Base-by-base conservation (phyloP, 352 stramenopile genomes). In the Phytophthora pini region DNA sequence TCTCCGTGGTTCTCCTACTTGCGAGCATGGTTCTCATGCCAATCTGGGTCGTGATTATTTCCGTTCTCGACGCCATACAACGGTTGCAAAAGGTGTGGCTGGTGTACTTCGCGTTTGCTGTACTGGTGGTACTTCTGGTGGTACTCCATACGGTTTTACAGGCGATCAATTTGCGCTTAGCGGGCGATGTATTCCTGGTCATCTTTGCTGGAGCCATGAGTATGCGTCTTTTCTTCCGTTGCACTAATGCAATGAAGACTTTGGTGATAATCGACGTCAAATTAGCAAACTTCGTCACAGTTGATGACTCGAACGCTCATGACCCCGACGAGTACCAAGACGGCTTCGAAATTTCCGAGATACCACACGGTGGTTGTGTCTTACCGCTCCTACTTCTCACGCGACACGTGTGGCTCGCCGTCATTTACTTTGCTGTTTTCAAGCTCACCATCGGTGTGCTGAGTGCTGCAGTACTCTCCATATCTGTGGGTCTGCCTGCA, bases 401-500 rank as follows among this genome's bases (percentile, higher is more conserved):
- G 9, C 5, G 26, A 4, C 36, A 15, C 3, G 10, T 36, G 17
- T 52, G 53, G 9, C 31, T 31, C 13, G 38, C 41, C 26, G 34
- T n/a, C 15, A 39, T 45, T 39, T 36, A 48, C 12, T 36, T 31
- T 26, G 43, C 43, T 27, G 8, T 31, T 3, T 4, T 29, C 17
- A 53, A 61, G 29, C 0, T 43, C 20, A 4, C 38, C 11, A n/a
- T 51, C 9, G 41, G 53, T 4, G 20, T 31, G 15, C 5, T 61
- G 12, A 52, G 53, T 32, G 17, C 31, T 24, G 41, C 20, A 26
- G 15, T 17, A 13, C 32, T 62, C 6, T 9, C 41, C 12, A 22
- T 55, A 9, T 15, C 41, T 22, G 46, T 76, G 2, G 17, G 66
- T 9, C 44, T 66, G 1, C 76, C 76, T 2, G 67, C 72, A 17